Conservation (phyloP, 495 filamentous ascomycete species). For the Lasiosphaeria miniovina region DNA sequence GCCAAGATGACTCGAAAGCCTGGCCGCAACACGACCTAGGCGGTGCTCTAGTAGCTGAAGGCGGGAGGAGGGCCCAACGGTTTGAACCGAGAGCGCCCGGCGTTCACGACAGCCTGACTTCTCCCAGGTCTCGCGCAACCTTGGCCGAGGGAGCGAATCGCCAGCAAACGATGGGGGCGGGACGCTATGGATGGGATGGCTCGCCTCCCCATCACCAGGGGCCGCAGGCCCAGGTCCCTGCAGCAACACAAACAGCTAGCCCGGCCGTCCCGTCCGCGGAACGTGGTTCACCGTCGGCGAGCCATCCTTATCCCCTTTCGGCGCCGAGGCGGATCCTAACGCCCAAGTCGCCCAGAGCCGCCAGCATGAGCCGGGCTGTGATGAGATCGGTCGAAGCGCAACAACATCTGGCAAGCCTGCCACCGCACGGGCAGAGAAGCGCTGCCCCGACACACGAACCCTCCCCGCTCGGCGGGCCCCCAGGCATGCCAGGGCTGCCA, state of each 20-base stretch:
- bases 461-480: conserved; percentile 31
- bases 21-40: conserved; percentile 32
- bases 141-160: conserved; percentile 14
- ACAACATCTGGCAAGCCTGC: conserved; percentile 40
- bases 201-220: conserved; percentile 32
- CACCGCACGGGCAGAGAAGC: conserved; percentile 33
- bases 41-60: conserved; percentile 23
- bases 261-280: conserved; percentile 23
- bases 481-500: conserved; percentile 31
- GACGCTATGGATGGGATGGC: conserved; percentile 27
- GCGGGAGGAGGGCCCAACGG: conserved; percentile 33
- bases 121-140: conserved; percentile 32
- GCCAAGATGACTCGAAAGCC: conserved; percentile 25
- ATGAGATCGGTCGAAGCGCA: conserved; percentile 42
- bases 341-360: conserved; percentile 59
- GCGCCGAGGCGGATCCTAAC: conserved; percentile 56
- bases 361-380: conserved; percentile 42
- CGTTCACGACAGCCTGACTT: conserved; percentile 51
- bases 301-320: conserved; percentile 37
- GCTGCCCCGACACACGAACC: conserved; percentile 20
- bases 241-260: conserved; percentile 15
- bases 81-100: conserved; percentile 41
- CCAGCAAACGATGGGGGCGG: conserved; percentile 24
- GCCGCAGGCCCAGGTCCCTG: conserved; percentile 31
- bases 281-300: conserved; percentile 39